A percentile compares a stretch with the other conserved stretches of the same genome.
phyloP scores from a whole-genome alignment of 345 rosid species.

The Syzygium aqueum region DNA sequence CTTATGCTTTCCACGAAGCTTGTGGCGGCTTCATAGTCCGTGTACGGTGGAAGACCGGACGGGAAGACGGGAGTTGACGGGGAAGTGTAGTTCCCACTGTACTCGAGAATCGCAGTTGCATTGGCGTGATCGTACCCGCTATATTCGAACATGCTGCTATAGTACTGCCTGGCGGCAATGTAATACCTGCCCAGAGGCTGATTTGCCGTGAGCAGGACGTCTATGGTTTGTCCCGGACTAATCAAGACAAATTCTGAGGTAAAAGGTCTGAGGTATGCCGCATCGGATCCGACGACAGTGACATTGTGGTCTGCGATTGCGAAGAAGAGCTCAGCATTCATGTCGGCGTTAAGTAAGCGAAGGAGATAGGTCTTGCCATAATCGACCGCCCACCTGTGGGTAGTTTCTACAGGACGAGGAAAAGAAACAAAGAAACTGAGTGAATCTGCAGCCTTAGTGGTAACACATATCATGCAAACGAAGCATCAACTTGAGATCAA shows the following conservation, averaged over 20 bases:
- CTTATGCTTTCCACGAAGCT: neutral
- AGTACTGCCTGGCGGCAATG: neutral
- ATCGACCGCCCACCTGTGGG: neutral
- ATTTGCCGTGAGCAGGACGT: neutral
- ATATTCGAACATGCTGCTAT: neutral
- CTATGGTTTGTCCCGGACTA: neutral
- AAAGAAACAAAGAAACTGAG: neutral
- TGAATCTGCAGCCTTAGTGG: neutral
- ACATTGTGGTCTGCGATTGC: neutral
- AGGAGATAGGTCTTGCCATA: neutral
- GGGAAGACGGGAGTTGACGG: neutral
- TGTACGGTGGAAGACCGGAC: neutral
- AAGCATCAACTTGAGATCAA: too few species aligned
- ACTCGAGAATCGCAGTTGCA: neutral
- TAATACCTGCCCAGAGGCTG: neutral
- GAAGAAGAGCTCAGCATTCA: neutral
- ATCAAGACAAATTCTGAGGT: neutral
- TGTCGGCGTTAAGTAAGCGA: neutral
- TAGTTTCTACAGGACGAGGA: neutral
- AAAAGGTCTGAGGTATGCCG: neutral
- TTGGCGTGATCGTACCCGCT: neutral
- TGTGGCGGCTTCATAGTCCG: neutral
- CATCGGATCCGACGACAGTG: neutral
- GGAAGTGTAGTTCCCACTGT: neutral
- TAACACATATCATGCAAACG: neutral